Evolutionary conservation across 2,329 filamentous ascomycete genomes (phyloP), one percentile per base, ranked within the genome.

Genomic region (Fusarium drepaniforme): DNA sequence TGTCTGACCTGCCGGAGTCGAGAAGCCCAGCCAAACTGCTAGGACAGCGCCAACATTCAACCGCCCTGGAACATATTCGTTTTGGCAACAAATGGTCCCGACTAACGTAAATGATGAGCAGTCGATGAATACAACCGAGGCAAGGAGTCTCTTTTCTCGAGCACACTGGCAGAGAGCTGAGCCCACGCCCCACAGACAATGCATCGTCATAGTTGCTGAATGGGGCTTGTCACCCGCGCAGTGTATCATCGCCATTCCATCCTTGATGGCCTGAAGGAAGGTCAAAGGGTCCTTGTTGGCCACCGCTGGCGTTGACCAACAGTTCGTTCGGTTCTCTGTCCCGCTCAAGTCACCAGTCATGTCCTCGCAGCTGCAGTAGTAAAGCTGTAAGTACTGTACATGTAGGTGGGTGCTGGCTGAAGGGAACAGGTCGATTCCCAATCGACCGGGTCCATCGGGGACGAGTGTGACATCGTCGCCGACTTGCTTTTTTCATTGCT

Each of bases 101-200:
- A 53, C 30, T 42, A 12, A 49, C 40, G 46, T 60, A 5, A 44
- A 57, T 37, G 46, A 23, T 33, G 68, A 38, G 40, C 49, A 42
- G 37, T 30, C 46, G 30, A 40, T 37, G 30, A 51, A 46, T 42
- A 38, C 64, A 61, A 61, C 30, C 4, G 25, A 62, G 57, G 64
- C 44, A 35, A 64, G 33, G 30, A 68, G 53, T 64, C 37, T 53
- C 44, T 51, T 53, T 18, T 28, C 42, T 28, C 18, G n/a, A 37
- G 42, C 23, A 28, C 25, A 18, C 28, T 46, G 28, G 28, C 37
- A 40, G 63, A 67, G 63, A 73, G 69, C 72, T 75, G 72, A 64
- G 42, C 37, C 18, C 30, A 28, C 69, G 16, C 62, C 28, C 72
- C 72, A 75, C 62, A 49, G 33, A 63, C 46, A 35, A 30, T 35